phyloP scores from a whole-genome alignment of 1,284 basidiomycete species.

The Exobasidium cylindrosporum region DNA sequence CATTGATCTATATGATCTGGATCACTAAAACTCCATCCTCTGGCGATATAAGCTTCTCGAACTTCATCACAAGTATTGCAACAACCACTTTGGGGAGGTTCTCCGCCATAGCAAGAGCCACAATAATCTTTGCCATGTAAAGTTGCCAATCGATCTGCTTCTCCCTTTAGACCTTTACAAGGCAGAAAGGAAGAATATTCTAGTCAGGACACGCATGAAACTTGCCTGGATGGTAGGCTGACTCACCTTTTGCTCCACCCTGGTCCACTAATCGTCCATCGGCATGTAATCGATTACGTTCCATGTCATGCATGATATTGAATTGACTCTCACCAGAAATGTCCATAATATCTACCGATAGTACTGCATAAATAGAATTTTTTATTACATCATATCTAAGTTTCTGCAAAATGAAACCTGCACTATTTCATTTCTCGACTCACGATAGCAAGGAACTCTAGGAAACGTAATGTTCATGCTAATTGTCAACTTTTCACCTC shows the following conservation, averaged over 20 bases:
- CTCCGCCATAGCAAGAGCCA: constrained; percentile 94
- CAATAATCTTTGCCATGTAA: constrained; percentile 42
- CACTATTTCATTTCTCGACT: constrained; percentile 54
- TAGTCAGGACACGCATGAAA: constrained; percentile 23
- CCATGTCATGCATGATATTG: constrained; percentile 68
- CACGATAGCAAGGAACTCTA: constrained; percentile 92
- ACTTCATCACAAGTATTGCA: constrained; percentile 97
- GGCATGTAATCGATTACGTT: constrained; percentile 74
- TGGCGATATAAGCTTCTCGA: constrained; percentile 79
- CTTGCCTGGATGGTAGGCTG: not conserved
- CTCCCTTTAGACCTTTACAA: constrained; percentile 32
- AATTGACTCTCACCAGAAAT: constrained; percentile 92
- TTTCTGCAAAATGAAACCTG: not conserved
- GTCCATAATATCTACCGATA: constrained; percentile 84
- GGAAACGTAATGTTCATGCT: constrained; percentile 93
- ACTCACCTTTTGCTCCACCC: constrained; percentile 10
- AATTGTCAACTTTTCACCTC: constrained; percentile 89
- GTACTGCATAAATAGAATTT: constrained; percentile 15
- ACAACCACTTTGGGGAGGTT: constrained; percentile 68
- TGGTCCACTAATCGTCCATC: constrained; percentile 59
- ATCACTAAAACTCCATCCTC: constrained; percentile 90
- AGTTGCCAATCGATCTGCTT: constrained; percentile 38
- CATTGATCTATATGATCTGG: constrained; percentile 96
- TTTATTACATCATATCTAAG: not conserved
- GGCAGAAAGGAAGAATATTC: not conserved